Conservation (phyloP, 2,329 filamentous ascomycete species). For the Seiridium unicorne region DNA sequence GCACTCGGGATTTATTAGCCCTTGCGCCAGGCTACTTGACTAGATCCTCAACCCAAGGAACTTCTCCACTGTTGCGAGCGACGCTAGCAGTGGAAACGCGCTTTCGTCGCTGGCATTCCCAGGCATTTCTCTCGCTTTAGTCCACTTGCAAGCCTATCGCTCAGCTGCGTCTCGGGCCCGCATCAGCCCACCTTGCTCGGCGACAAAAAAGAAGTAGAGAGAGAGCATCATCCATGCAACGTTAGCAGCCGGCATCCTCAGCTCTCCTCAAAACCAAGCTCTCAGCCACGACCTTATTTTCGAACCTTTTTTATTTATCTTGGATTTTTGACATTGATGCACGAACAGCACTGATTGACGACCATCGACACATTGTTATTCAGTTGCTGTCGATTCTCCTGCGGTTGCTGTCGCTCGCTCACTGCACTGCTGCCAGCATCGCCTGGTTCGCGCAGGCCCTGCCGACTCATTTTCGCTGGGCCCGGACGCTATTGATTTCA, state of each 20-base stretch:
- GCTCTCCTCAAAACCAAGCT: slow-evolving; percentile 4
- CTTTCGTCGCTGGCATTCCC: no score
- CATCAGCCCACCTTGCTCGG: neutral
- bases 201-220: neutral
- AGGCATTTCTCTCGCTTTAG: no score
- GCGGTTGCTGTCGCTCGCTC: neutral
- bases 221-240: slow-evolving; percentile 7
- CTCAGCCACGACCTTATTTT: slow-evolving; percentile 3
- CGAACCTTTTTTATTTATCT: neutral
- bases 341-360: no score
- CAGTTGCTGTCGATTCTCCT: neutral
- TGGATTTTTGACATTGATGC: no score
- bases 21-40: neutral
- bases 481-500: slow-evolving; percentile 1
- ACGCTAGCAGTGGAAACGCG: no score
- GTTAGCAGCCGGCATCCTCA: neutral
- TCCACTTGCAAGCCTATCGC: neutral
- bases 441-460: no score
- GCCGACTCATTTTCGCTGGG: neutral
- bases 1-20: neutral
- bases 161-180: neutral
- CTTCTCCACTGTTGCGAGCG: no score
- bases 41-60: neutral
- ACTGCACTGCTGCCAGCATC: neutral
- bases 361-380: neutral